phyloP scores from a whole-genome alignment of 73 alveolate species.

The Paramecium bursaria region DNA sequence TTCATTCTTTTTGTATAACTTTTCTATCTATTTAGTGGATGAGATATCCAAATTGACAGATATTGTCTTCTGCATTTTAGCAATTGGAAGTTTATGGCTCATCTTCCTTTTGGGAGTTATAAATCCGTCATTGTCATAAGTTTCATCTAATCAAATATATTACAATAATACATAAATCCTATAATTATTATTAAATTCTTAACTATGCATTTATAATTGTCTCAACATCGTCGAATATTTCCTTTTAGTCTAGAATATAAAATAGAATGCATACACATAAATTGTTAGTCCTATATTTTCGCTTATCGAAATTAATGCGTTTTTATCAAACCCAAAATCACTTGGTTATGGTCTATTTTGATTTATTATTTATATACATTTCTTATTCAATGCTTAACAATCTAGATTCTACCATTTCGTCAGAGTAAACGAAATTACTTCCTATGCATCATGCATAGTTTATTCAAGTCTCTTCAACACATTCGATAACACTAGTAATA shows the following conservation, averaged over 20 bases:
- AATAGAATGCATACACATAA: no score
- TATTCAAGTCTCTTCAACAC: not conserved
- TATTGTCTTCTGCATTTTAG: no score
- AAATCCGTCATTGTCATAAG: no score
- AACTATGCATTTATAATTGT: not conserved
- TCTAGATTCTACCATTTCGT: not conserved
- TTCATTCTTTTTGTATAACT: not conserved
- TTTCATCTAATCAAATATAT: not conserved
- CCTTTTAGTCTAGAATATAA: no score
- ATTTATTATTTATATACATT: not conserved
- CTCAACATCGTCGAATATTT: no score
- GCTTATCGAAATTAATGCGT: constrained; percentile 1
- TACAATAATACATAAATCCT: not conserved
- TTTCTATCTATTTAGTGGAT: no score
- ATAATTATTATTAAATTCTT: no score
- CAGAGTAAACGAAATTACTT: not conserved
- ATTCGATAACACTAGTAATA: not conserved
- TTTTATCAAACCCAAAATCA: constrained; percentile 14
- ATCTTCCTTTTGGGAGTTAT: no score
- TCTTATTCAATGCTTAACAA: not conserved
- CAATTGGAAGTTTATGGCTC: no score
- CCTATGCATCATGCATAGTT: not conserved
- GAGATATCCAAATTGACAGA: no score
- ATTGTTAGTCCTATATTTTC: not conserved
- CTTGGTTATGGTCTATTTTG: not conserved